Evolutionary conservation across 129 eudicot species (phyloP).

Genomic region (Ambrosia artemisiifolia): DNA sequence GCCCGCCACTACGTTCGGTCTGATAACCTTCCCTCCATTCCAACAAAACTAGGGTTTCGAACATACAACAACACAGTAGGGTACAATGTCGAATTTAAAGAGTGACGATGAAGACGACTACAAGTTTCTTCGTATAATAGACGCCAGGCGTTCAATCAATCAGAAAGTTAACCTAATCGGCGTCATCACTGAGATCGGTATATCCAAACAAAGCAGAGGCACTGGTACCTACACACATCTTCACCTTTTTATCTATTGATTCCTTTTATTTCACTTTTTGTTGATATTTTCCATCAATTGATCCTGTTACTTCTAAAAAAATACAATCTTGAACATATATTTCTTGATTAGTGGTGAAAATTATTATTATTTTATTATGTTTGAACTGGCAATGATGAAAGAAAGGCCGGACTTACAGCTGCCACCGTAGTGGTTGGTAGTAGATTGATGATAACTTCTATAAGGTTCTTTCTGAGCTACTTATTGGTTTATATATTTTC

Average conservation of each 20-base stretch:
- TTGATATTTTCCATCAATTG: background rate
- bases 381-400: constrained; percentile 48
- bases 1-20: no score
- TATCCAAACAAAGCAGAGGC: constrained; percentile 65
- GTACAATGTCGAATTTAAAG: constrained; percentile 11
- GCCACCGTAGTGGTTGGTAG: constrained; percentile 52
- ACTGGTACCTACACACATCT: constrained; percentile 47
- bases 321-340: no score
- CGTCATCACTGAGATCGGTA: constrained; percentile 49
- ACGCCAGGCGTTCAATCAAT: constrained; percentile 57
- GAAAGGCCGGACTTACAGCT: constrained; percentile 79
- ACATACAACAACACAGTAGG: constrained; percentile 9
- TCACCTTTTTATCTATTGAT: background rate
- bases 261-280: background rate
- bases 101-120: constrained; percentile 44
- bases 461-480: constrained; percentile 52
- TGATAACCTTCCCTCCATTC: background rate
- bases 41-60: constrained; percentile 28
- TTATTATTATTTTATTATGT: background rate
- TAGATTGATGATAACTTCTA: constrained; percentile 55
- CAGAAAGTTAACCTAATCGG: constrained; percentile 73
- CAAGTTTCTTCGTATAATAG: constrained; percentile 49
- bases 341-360: no score
- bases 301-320: background rate
- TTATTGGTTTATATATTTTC: background rate